A percentile compares a stretch with the other conserved stretches of the same genome.
These are phyloP conservation scores for Fusarium dlaminii DNA, from an alignment of 2,329 filamentous ascomycete species.

Conservation along the genomic window DNA sequence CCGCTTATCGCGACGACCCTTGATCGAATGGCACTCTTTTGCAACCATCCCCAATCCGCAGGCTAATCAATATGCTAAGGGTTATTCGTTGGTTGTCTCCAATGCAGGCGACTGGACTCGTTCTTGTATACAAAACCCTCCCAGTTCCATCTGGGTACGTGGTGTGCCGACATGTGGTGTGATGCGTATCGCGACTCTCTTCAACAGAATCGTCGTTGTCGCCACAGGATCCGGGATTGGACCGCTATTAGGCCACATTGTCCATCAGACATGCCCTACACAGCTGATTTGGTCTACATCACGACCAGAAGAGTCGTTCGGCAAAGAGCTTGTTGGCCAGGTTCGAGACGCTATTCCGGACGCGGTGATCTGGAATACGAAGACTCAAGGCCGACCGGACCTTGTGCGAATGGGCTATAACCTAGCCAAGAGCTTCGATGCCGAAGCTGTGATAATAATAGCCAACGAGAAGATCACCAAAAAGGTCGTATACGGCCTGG, in stretches of 20 bases:
- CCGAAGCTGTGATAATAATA: constrained; percentile 79
- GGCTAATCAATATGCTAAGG: constrained; percentile 45
- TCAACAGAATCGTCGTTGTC: constrained; percentile 71
- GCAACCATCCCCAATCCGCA: constrained; percentile 73
- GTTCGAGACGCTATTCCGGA: constrained; percentile 67
- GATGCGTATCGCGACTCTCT: constrained; percentile 72
- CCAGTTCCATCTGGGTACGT: constrained; percentile 71
- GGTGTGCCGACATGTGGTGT: constrained; percentile 75
- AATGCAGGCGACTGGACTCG: constrained; percentile 81
- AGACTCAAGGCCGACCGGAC: constrained; percentile 66
- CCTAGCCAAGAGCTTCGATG: constrained; percentile 62
- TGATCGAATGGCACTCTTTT: constrained; percentile 80
- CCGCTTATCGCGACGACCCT: constrained; percentile 69
- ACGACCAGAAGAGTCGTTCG: constrained; percentile 70
- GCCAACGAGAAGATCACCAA: constrained; percentile 74
- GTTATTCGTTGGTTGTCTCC: constrained; percentile 75
- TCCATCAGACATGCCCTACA: constrained; percentile 57
- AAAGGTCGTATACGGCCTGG: constrained; percentile 74
- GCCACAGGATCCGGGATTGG: constrained; percentile 80
- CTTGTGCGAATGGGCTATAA: constrained; percentile 62
- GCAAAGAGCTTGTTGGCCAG: constrained; percentile 62
- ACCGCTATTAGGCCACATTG: constrained; percentile 70
- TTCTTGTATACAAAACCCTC: constrained; percentile 68
- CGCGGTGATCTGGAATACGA: constrained; percentile 75
- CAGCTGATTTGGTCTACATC: constrained; percentile 77